A percentile compares a stretch with the other conserved stretches of the same genome.
Evolutionary conservation across 129 eudicot species (phyloP).

Genomic region (Helichrysum umbraculigerum): DNA sequence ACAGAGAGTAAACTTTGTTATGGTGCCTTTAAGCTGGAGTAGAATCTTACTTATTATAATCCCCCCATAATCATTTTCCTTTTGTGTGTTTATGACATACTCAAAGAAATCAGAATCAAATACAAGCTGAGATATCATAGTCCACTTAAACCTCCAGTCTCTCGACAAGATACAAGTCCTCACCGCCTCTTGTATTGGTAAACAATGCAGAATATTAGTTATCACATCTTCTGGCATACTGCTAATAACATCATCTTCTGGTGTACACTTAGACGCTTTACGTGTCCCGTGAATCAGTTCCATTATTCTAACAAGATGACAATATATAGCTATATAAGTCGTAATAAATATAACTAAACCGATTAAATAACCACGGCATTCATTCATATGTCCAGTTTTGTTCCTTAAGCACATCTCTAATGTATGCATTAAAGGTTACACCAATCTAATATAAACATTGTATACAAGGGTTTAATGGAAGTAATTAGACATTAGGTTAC

Average conservation of each 20-base stretch:
- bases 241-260: background rate
- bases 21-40: background rate
- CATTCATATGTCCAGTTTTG: too few species aligned
- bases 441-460: too few species aligned
- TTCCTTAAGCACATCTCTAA: too few species aligned
- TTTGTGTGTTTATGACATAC: background rate
- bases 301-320: too few species aligned
- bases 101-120: conserved; percentile 2
- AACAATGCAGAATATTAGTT: background rate
- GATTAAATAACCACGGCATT: too few species aligned
- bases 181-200: background rate
- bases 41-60: background rate
- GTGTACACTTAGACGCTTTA: background rate
- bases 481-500: too few species aligned
- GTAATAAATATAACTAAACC: too few species aligned
- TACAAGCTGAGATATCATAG: background rate
- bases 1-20: conserved; percentile 14
- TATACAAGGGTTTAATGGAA: too few species aligned
- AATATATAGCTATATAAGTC: too few species aligned
- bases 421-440: too few species aligned
- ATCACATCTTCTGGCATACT: background rate
- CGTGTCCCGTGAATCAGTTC: too few species aligned
- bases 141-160: background rate
- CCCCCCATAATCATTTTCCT: background rate
- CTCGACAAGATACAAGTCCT: background rate